A percentile compares a stretch with the other conserved stretches of the same genome.
Evolutionary conservation across 768 basidiomycete species (phyloP).

Genomic region (Boletus sp.): DNA sequence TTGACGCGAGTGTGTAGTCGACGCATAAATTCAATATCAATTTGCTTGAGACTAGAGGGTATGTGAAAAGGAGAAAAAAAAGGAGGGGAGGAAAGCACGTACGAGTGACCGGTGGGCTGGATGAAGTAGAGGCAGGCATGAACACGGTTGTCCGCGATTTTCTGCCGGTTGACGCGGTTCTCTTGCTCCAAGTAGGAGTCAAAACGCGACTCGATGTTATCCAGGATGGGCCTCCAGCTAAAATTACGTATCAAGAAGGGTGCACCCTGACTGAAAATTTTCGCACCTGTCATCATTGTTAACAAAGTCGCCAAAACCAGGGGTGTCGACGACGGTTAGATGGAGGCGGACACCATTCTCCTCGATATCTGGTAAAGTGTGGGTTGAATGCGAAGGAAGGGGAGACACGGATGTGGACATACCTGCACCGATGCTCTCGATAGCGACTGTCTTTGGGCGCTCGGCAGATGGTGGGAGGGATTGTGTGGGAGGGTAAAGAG

Average conservation of each 20-base stretch:
- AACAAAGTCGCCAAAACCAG: conserved; percentile 98
- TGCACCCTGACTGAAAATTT: conserved; percentile 11
- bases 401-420: conserved; percentile 15
- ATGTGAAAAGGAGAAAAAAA: background rate
- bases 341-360: conserved; percentile 96
- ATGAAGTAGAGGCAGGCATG: conserved; percentile 99
- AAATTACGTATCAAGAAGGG: conserved; percentile 16
- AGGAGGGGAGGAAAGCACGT: conserved; percentile 28
- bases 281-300: conserved; percentile 95
- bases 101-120: conserved; percentile 98
- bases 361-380: conserved; percentile 78
- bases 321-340: conserved; percentile 98
- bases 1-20: conserved; percentile 97
- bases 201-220: conserved; percentile 97
- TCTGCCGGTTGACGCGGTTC: conserved; percentile 93
- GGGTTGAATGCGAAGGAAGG: conserved; percentile 9
- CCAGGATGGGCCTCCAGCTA: conserved; percentile 98
- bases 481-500: conserved; percentile 87
- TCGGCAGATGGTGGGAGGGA: conserved; percentile 83
- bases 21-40: conserved; percentile 99
- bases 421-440: conserved; percentile 99
- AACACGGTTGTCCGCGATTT: conserved; percentile 94
- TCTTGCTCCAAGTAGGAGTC: conserved; percentile 98
- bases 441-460: conserved; percentile 88
- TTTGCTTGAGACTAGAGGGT: conserved; percentile 79